Percentiles rank a stretch among this genome's conserved stretches.
These are phyloP conservation scores for Backusella luteola DNA, from an alignment of 192 early-diverging fungal species.

Conservation along the genomic window DNA sequence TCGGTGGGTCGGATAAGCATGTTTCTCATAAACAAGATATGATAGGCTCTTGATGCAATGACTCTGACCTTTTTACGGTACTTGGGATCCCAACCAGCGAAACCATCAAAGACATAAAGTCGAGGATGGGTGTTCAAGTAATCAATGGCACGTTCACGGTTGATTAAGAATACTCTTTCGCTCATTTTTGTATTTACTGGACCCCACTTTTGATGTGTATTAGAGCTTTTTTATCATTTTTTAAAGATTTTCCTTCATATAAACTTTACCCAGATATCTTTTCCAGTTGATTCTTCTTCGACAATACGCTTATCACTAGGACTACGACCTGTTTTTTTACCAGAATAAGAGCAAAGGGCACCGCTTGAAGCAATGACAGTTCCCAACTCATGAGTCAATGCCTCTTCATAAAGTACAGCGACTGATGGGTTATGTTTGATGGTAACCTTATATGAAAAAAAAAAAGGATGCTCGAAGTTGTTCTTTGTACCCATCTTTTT, in stretches of 20 bases:
- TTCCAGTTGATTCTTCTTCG: constrained; percentile 77
- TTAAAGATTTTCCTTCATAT: neutral
- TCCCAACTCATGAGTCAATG: constrained; percentile 78
- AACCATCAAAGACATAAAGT: constrained; percentile 96
- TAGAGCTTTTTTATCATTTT: neutral
- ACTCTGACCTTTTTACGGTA: constrained; percentile 97
- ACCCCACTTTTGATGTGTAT: constrained; percentile 63
- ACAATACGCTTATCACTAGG: constrained; percentile 98
- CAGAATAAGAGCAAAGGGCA: constrained; percentile 87
- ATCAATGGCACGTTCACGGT: constrained; percentile 93
- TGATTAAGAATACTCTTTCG: constrained; percentile 81
- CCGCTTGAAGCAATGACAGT: constrained; percentile 88
- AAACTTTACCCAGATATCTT: constrained; percentile 77
- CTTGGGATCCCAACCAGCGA: constrained; percentile 97
- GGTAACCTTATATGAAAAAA: constrained; percentile 39
- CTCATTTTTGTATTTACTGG: constrained; percentile 94
- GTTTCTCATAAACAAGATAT: constrained; percentile 97
- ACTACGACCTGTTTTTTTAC: constrained; percentile 89
- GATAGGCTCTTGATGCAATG: constrained; percentile 93
- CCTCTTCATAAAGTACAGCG: constrained; percentile 91
- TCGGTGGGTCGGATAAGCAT: constrained; percentile 95
- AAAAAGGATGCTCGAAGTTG: neutral
- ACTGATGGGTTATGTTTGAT: constrained; percentile 84
- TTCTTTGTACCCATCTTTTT: neutral
- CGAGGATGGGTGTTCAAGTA: constrained; percentile 93